These are phyloP conservation scores for Lentinus polychrous DNA, from an alignment of 1,284 basidiomycete genomes.

Conservation along the genomic window DNA sequence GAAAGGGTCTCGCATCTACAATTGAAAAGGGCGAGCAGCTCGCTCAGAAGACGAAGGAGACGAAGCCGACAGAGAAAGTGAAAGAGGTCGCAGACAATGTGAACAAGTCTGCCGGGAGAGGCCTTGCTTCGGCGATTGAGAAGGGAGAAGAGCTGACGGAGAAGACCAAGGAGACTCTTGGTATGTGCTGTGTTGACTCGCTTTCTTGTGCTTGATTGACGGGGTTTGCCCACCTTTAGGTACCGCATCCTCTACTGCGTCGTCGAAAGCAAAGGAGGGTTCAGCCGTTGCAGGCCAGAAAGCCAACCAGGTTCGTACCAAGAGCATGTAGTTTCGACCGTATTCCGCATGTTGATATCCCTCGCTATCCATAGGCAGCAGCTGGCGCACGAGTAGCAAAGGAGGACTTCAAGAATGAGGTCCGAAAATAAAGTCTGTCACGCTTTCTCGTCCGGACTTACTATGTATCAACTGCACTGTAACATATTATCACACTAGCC, in stretches of 20 bases:
- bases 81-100: slow-evolving; percentile 32
- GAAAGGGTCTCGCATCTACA: slow-evolving; percentile 51
- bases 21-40: slow-evolving; percentile 59
- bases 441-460: not conserved
- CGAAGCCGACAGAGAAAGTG: slow-evolving; percentile 19
- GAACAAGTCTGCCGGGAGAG: slow-evolving; percentile 53
- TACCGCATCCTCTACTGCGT: slow-evolving; percentile 17
- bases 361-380: slow-evolving; percentile 31
- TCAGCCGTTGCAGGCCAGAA: slow-evolving; percentile 31
- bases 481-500: no score
- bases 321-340: no score
- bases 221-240: not conserved
- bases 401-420: slow-evolving; percentile 33
- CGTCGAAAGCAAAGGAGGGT: slow-evolving; percentile 30
- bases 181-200: slow-evolving; percentile 32
- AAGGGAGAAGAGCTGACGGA: slow-evolving; percentile 52
- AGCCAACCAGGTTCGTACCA: slow-evolving; percentile 34
- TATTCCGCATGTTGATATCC: not conserved
- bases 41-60: slow-evolving; percentile 48
- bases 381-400: slow-evolving; percentile 36
- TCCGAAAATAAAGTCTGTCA: slow-evolving; percentile 29
- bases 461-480: not conserved
- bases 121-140: slow-evolving; percentile 58
- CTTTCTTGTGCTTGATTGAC: not conserved
- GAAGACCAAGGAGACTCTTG: slow-evolving; percentile 47